phyloP scores from a whole-genome alignment of 495 filamentous ascomycete species.

The Tetracladium setigerum region DNA sequence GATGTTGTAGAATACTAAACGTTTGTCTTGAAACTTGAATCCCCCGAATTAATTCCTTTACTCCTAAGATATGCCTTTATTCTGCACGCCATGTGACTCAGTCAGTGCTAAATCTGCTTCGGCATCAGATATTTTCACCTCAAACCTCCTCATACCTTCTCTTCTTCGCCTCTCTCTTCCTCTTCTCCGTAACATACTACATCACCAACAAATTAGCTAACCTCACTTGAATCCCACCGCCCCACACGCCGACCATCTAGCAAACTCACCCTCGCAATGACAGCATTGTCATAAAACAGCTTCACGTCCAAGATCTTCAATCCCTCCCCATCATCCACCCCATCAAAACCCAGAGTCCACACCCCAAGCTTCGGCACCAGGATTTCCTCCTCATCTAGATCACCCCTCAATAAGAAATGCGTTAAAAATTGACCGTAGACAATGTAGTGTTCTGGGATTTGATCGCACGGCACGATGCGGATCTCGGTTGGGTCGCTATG shows the following conservation, averaged over 20 bases:
- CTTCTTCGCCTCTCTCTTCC: background rate
- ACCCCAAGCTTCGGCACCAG: slow-evolving; percentile 7
- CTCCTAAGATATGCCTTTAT: too few relatives aligned
- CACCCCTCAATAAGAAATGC: slow-evolving; percentile 2
- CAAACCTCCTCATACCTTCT: background rate
- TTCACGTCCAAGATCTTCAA: background rate
- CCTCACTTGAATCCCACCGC: too few relatives aligned
- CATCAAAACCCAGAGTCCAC: background rate
- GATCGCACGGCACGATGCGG: background rate
- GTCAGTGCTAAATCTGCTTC: too few relatives aligned
- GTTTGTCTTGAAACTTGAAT: too few relatives aligned
- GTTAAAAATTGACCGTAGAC: slow-evolving; percentile 3
- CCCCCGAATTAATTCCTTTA: too few relatives aligned
- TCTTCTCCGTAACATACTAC: slow-evolving; percentile 2
- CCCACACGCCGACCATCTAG: too few relatives aligned
- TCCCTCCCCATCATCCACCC: background rate
- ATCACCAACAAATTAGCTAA: too few relatives aligned
- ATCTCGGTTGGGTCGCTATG: background rate
- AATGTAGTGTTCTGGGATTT: background rate
- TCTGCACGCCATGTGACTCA: too few relatives aligned
- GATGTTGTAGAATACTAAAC: too few relatives aligned
- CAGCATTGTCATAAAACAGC: slow-evolving; percentile 9
- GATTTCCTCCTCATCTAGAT: slow-evolving; percentile 3
- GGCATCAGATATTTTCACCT: background rate
- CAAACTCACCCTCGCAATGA: slow-evolving; percentile 1